phyloP scores from a whole-genome alignment of 176 grass and related monocot genomes.

The Lolium multiflorum region DNA sequence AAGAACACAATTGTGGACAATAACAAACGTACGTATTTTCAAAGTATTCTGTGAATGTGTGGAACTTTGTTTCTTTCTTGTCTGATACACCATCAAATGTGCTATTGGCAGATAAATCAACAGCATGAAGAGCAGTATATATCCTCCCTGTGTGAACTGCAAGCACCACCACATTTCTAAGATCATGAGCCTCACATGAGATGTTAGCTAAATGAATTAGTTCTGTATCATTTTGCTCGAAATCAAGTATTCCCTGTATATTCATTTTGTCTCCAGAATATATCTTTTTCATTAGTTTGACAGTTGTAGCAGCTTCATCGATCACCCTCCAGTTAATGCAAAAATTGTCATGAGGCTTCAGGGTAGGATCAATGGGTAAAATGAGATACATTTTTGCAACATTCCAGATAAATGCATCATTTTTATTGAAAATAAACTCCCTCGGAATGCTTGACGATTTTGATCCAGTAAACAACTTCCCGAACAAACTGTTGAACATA shows the following conservation, averaged over 20 bases:
- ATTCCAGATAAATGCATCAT: conserved; percentile 62
- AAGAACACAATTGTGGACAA: conserved; percentile 17
- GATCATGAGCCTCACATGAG: conserved; percentile 49
- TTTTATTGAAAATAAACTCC: conserved; percentile 75
- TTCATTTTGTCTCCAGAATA: conserved; percentile 39
- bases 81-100: conserved; percentile 74
- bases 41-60: conserved; percentile 77
- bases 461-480: conserved; percentile 66
- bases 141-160: conserved; percentile 91
- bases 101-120: conserved; percentile 62
- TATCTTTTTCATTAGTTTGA: conserved; percentile 69
- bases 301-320: conserved; percentile 48
- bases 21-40: conserved; percentile 71
- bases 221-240: conserved; percentile 38
- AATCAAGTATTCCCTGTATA: conserved; percentile 32
- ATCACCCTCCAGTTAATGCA: conserved; percentile 80
- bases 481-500: conserved; percentile 89
- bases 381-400: conserved; percentile 71
- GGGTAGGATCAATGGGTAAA: conserved; percentile 63
- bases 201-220: conserved; percentile 76
- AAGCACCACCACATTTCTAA: conserved; percentile 72
- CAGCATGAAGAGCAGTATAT: conserved; percentile 67
- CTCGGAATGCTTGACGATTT: conserved; percentile 44
- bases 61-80: conserved; percentile 61
- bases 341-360: conserved; percentile 38